Conservation (phyloP, 768 basidiomycete genomes). For the Cyclocybe cylindracea region DNA sequence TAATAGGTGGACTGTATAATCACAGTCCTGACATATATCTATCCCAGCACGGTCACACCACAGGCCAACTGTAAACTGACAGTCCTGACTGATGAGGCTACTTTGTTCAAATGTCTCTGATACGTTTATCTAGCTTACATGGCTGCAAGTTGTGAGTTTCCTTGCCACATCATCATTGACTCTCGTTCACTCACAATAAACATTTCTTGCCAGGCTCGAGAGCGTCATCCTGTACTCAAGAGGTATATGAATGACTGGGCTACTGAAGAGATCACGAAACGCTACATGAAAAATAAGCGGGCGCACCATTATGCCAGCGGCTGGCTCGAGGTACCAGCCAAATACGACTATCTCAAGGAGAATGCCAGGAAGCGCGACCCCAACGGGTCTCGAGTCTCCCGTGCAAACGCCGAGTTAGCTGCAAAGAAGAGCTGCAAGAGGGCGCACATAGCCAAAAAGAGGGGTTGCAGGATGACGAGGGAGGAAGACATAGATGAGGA, state of each 20-base stretch:
- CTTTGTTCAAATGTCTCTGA: too few relatives aligned
- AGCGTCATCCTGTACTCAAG: constrained; percentile 6
- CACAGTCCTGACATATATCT: too few relatives aligned
- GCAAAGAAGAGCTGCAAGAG: constrained; percentile 1
- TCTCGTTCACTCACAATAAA: not conserved
- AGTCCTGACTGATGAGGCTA: too few relatives aligned
- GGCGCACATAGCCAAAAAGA: not conserved
- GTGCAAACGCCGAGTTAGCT: not conserved
- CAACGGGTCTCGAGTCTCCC: constrained; percentile 2
- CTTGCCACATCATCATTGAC: not conserved
- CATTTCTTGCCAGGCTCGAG: constrained; percentile 1
- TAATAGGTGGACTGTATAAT: too few relatives aligned
- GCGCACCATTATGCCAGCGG: not conserved
- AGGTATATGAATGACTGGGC: constrained; percentile 14
- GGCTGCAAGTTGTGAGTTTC: not conserved
- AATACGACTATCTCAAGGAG: constrained; percentile 12
- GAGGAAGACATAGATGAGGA: too few relatives aligned
- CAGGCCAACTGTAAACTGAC: too few relatives aligned
- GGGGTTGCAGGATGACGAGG: too few relatives aligned
- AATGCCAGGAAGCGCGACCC: constrained; percentile 12
- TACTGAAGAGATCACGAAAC: constrained; percentile 11
- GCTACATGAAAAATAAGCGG: constrained; percentile 11
- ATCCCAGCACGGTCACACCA: too few relatives aligned
- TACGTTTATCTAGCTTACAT: too few relatives aligned
- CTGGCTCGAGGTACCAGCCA: not conserved